These are phyloP conservation scores for Boletus subluridellus DNA, from an alignment of 1,284 basidiomycete genomes.

Conservation along the genomic window DNA sequence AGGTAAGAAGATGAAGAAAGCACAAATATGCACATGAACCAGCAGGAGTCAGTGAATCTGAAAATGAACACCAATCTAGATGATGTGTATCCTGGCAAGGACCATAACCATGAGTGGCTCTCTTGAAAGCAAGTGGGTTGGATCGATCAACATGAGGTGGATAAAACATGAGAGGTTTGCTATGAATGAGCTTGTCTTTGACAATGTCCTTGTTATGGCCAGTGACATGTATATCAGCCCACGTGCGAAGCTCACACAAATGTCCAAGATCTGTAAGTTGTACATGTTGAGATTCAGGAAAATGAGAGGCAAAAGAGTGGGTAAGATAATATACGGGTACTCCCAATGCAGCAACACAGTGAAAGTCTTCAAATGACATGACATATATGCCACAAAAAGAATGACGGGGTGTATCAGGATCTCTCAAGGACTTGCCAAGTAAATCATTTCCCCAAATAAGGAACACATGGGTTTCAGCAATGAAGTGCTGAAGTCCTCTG, in stretches of 20 bases:
- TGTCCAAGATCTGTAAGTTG: not conserved
- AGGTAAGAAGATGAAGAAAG: too few species aligned
- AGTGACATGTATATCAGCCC: not conserved
- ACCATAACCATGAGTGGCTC: not conserved
- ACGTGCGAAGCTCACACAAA: not conserved
- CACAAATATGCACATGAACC: not conserved
- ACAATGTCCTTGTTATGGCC: not conserved
- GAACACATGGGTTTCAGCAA: constrained; percentile 4
- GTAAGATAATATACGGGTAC: not conserved
- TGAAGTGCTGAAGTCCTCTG: not conserved
- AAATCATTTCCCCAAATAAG: not conserved
- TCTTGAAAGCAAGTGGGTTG: not conserved
- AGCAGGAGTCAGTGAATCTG: not conserved
- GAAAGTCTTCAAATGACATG: not conserved
- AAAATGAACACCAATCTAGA: not conserved
- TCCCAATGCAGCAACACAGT: not conserved
- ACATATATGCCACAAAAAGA: not conserved
- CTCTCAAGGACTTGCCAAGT: not conserved
- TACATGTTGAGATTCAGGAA: not conserved
- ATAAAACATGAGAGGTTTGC: constrained; percentile 1
- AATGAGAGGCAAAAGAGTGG: too few species aligned
- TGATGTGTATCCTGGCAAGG: not conserved
- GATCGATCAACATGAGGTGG: not conserved
- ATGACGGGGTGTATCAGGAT: not conserved
- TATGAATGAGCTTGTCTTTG: not conserved